These are phyloP conservation scores for Magnusiomyces sp. DNA, from an alignment of 1,139 yeast genomes.

Conservation along the genomic window DNA sequence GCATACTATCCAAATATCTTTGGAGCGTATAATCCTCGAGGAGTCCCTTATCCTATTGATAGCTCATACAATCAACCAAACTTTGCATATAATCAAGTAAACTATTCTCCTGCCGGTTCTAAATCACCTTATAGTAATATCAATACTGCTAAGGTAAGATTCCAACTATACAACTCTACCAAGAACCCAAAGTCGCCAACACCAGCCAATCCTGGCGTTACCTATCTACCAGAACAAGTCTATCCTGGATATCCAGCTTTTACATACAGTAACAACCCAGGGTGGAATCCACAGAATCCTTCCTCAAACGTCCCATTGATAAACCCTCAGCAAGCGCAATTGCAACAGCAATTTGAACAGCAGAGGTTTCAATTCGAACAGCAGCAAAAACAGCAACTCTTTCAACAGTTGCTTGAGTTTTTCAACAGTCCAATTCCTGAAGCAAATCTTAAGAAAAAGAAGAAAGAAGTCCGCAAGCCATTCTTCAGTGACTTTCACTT, in stretches of 20 bases:
- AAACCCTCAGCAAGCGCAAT: not conserved
- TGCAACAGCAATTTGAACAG: too few species aligned
- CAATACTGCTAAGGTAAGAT: not conserved
- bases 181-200: not conserved
- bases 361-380: not conserved
- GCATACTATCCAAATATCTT: too few species aligned
- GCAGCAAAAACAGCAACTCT: not conserved
- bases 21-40: too few species aligned
- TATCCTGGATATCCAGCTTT: too few species aligned
- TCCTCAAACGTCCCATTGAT: not conserved
- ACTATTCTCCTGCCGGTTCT: not conserved
- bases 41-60: too few species aligned
- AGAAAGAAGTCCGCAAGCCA: conserved; percentile 4
- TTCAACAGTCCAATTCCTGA: not conserved
- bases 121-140: conserved; percentile 1
- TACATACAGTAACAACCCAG: too few species aligned
- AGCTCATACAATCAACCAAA: not conserved
- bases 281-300: not conserved
- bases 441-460: not conserved
- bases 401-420: not conserved
- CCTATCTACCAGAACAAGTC: not conserved
- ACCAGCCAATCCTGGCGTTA: not conserved
- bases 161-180: not conserved
- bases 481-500: not conserved
- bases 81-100: not conserved